Base-by-base conservation (phyloP, 139 green algal genomes). In the Picochlorum sp. region DNA sequence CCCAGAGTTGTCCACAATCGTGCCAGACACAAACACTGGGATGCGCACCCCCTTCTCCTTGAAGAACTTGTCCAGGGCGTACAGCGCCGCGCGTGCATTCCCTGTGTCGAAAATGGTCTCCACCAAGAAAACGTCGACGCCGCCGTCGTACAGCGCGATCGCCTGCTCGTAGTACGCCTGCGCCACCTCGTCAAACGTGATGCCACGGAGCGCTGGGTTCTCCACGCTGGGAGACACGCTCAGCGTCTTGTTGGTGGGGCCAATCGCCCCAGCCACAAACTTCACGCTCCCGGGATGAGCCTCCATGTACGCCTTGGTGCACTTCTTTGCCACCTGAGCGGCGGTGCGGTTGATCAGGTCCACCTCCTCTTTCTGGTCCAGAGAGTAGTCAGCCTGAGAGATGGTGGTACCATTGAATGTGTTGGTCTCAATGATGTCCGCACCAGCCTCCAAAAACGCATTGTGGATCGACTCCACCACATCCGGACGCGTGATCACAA, bases 71-170 rank as follows among this genome's bases (percentile, higher is more conserved):
- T 98, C 89, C 64, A 98, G 80, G 0, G 92, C 92, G 67, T 84
- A 96, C 49, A 97, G 51, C n/a, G 91, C 90, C 7, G 91, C 92
- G 80, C 96, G 96, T 60, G 92, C 88, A 70, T 98, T 98, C 15
- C 95, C 78, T 9, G 92, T 98, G 82, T 98, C 92, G 61, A 98
- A 98, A 79, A 98, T 98, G 37, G 92, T 98, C 82, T 98, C 92
- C 62, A 98, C 90, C 62, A 98, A 74, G 67, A 98, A 90, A 73
- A 98, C 20, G 76, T 98, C 92, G 26, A 95, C 86, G 20, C 92
- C 92, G 20, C 89, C 92, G 34, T 88, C 88, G 28, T 88, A 78
- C 75, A 98, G 82, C 3, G 78, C 90, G 49, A 81, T 66, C 9
- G 82, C 76, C 82, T 98, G 92, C 75, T 95, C 77, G 67, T 89